Base-by-base conservation (phyloP, 768 basidiomycete genomes). In the Boletus rufocinnamomeus region DNA sequence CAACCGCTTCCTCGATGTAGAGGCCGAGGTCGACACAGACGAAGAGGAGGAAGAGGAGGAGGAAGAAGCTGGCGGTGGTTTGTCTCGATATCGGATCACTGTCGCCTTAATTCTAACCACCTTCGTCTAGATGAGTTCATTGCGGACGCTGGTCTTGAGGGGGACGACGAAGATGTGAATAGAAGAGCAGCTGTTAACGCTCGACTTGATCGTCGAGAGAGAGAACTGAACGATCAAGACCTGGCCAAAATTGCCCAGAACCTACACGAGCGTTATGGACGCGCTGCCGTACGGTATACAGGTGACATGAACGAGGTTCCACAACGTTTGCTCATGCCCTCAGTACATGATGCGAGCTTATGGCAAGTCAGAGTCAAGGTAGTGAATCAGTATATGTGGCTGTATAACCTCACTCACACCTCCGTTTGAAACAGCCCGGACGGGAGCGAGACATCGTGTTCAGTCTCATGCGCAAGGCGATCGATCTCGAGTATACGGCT, bases 341-440 rank as follows among this genome's bases (percentile, higher is more conserved):
- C 91, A 4, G 93, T 97, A 1, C 89, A 96, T 54, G 97, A 99
- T 71, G 91, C 96, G 13, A 95, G 86, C 71, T 76, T 99, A 58
- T 99, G 95, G 95, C 94, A 95, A 77, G 85, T 98, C 56, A 82
- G 91, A 66, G 94, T 95, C 64, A 93, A 93, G 84, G 94, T 92
- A 67, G 51, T 80, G 74, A 23, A 23, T 55, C 44, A 17, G 10
- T 43, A 16, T 19, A 14, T 25, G 4, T 1, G 7, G 3, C 19
- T 30, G 37, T 21, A 21, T 47, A 27, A 23, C 30, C 35, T 54
- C 48, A 52, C 63, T 50, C 28, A 59, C 35, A 17, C 27, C 10
- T 14, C 37, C 16, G 30, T 52, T 60, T 44, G 32, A 17, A 35
- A 50, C 64, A 97, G 95, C 83, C 87, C 47, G 96, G 96, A 23